Base-by-base conservation (phyloP, 169 alveolate species). In the Plasmodium sp. region DNA sequence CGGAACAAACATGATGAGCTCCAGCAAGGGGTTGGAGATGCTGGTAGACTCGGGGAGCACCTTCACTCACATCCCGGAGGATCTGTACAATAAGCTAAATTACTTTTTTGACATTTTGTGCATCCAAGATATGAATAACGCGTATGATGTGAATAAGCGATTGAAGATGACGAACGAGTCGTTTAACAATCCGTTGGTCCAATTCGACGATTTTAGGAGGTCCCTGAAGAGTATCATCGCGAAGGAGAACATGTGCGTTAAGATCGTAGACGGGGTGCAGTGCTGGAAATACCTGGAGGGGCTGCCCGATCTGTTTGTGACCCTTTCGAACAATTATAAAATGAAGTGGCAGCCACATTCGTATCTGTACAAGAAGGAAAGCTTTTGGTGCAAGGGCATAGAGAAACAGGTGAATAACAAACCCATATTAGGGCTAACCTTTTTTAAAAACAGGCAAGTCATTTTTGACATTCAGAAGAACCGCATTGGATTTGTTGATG, bases 321-420 rank as follows among this genome's bases (percentile, higher is more conserved):
- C 81, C 0, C 3, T 90, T 1, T 85, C 93, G 7, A 58, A 80
- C 27, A 90, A 90, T 34, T 56, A 67, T 12, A 90, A 80, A 80
- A 10, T 90, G 22, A 3, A 22, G 48, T 90, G 94, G 94, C 67
- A 90, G 62, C 91, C 94, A 4, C 36, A 71, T 79, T 62, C 94
- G n/a, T 86, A 94, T 84, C 71, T 95, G 36, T 72, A 77, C 45
- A 62, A 62, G 33, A 84, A 82, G 31, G 94, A 90, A 81, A 41
- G 43, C 16, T 96, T 96, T 95, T 96, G 98, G 98, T 96, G 98
- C 81, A 83, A 95, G 48, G 98, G 98, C 2, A 62, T 96, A 48
- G 97, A 95, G 74, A 81, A 83, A 36, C 86, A 95, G 79, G 90
- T 71, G 27, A 91, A 82, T 90, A 83, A 94, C 34, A 96, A 94